Evolutionary conservation across 2,329 filamentous ascomycete genomes (phyloP).

Genomic region (Ophiostoma ips): DNA sequence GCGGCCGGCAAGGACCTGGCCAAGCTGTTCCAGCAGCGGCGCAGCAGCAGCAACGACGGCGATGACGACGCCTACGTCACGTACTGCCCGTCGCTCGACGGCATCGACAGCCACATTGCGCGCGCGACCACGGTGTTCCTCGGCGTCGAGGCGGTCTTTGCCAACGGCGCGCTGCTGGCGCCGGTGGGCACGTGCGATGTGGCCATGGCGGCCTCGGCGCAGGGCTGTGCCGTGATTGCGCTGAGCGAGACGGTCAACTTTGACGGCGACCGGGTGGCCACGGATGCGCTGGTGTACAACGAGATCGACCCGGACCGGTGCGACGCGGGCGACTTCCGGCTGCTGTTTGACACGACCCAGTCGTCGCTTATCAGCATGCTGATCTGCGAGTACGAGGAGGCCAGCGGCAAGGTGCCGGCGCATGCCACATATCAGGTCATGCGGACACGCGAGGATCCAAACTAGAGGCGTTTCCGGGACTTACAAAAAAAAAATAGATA

Average conservation of each 20-base stretch:
- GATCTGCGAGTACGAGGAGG: conserved; percentile 85
- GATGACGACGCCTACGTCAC: conserved; percentile 43
- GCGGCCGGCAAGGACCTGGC: conserved; percentile 44
- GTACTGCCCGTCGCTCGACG: conserved; percentile 67
- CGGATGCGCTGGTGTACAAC: conserved; percentile 88
- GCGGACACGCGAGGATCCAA: conserved; percentile 38
- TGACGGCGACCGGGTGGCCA: conserved; percentile 66
- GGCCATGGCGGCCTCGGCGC: conserved; percentile 65
- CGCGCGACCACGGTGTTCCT: conserved; percentile 58
- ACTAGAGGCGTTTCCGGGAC: not conserved
- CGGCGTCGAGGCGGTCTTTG: conserved; percentile 88
- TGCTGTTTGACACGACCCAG: conserved; percentile 87
- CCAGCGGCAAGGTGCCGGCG: conserved; percentile 73
- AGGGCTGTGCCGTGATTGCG: conserved; percentile 69
- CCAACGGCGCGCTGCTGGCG: conserved; percentile 82
- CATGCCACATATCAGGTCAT: conserved; percentile 62
- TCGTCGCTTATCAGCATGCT: conserved; percentile 78
- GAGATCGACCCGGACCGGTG: conserved; percentile 70
- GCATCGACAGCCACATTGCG: conserved; percentile 59
- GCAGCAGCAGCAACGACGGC: not conserved
- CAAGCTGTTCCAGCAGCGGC: conserved; percentile 38
- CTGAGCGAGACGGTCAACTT: conserved; percentile 95
- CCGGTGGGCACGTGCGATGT: conserved; percentile 77
- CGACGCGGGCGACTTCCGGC: conserved; percentile 37
- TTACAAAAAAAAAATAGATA: not conserved